Evolutionary conservation across 1,139 yeast species (phyloP).

Genomic region (Wickerhamomyces sp.): DNA sequence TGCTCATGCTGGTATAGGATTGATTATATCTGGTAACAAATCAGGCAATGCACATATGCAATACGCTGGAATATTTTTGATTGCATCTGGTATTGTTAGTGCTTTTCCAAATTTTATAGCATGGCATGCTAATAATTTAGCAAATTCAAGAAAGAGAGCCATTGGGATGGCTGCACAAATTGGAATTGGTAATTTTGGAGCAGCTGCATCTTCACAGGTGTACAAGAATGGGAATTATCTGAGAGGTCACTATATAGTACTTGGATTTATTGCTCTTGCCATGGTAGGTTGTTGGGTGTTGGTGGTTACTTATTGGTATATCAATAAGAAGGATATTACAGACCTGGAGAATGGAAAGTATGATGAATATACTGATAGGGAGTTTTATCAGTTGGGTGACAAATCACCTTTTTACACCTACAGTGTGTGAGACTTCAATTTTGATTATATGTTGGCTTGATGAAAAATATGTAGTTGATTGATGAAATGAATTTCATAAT

Average conservation of each 20-base stretch:
- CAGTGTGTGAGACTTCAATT: constrained; percentile 3
- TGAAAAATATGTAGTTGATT: too few species aligned
- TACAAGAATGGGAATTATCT: constrained; percentile 12
- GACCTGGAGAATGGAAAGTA: constrained; percentile 25
- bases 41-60: constrained; percentile 20
- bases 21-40: constrained; percentile 25
- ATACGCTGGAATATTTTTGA: constrained; percentile 33
- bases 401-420: constrained; percentile 19
- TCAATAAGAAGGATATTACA: constrained; percentile 22
- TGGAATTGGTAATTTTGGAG: constrained; percentile 37
- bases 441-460: too few species aligned
- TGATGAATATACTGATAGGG: constrained; percentile 22
- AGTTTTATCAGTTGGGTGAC: constrained; percentile 30
- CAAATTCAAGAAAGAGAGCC: constrained; percentile 34
- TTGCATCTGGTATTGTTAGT: constrained; percentile 32
- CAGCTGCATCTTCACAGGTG: constrained; percentile 33
- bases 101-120: constrained; percentile 34
- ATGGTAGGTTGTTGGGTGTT: constrained; percentile 8
- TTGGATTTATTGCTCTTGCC: constrained; percentile 21
- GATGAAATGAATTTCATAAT: too few species aligned
- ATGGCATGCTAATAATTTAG: constrained; percentile 35
- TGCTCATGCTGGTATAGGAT: constrained; percentile 30
- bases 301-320: constrained; percentile 16
- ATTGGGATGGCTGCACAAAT: constrained; percentile 37
- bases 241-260: constrained; percentile 16